A percentile compares a stretch with the other conserved stretches of the same genome.
Evolutionary conservation across 108 stramenopile genomes (phyloP).

Genomic region (Pseudonitzschia delicatissima): DNA sequence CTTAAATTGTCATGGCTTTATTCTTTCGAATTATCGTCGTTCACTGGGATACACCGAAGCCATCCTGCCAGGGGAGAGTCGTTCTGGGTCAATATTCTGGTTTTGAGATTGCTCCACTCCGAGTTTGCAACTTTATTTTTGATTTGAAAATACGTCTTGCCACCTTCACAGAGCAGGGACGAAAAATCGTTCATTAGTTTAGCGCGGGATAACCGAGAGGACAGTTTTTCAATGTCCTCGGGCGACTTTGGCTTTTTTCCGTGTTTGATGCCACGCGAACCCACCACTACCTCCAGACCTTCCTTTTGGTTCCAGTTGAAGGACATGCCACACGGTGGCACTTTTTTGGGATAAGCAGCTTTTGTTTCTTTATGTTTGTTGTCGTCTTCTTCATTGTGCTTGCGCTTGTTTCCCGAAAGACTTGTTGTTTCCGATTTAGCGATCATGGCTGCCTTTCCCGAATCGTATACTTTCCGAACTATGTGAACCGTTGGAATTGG

Average conservation of each 20-base stretch:
- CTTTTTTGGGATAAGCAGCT: background rate
- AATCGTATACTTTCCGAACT: constrained; percentile 7
- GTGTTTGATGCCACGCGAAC: constrained; percentile 72
- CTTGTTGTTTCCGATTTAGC: background rate
- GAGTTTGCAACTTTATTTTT: background rate
- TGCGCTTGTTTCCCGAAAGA: constrained; percentile 7
- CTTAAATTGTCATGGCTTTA: no score
- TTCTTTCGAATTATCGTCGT: constrained; percentile 6
- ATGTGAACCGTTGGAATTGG: constrained; percentile 20
- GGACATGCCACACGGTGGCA: constrained; percentile 42
- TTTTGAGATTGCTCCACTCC: constrained; percentile 12
- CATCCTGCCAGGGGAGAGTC: constrained; percentile 19
- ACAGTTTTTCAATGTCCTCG: constrained; percentile 39
- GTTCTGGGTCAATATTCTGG: constrained; percentile 7
- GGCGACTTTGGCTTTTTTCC: constrained; percentile 72
- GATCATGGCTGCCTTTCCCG: constrained; percentile 27
- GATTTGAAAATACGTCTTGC: constrained; percentile 15
- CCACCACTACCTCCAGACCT: constrained; percentile 62
- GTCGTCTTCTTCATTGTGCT: background rate
- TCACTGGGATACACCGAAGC: constrained; percentile 9
- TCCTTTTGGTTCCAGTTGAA: constrained; percentile 47
- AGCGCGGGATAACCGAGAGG: constrained; percentile 66
- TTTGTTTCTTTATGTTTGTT: background rate
- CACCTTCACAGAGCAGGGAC: background rate
- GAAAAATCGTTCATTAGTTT: constrained; percentile 17